phyloP scores from a whole-genome alignment of 768 basidiomycete species.

The Mrakia hoshinonis region DNA sequence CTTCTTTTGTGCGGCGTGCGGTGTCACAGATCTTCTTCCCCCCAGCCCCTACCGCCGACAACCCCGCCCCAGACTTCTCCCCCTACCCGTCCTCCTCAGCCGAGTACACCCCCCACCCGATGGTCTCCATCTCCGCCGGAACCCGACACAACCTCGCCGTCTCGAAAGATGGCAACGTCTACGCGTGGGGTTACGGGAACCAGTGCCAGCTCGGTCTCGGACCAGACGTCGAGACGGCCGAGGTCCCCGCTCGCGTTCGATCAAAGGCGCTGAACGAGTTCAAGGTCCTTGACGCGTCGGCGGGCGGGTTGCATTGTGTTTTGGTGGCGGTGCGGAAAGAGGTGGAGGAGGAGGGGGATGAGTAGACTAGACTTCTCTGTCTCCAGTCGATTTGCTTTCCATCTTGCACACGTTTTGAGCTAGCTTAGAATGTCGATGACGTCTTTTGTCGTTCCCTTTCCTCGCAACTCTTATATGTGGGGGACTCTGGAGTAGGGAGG shows the following conservation, averaged over 20 bases:
- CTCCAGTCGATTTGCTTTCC: no score
- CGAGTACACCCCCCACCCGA: conserved; percentile 36
- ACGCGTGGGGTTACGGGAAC: conserved; percentile 44
- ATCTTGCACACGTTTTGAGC: no score
- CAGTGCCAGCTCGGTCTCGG: conserved; percentile 44
- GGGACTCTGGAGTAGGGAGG: no score
- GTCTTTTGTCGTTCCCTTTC: no score
- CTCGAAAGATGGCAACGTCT: conserved; percentile 42
- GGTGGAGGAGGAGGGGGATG: no score
- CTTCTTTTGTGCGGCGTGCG: neutral
- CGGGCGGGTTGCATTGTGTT: conserved; percentile 26
- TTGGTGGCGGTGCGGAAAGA: conserved; percentile 7
- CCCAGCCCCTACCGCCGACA: conserved; percentile 40
- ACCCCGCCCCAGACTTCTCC: conserved; percentile 38
- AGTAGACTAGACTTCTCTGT: no score
- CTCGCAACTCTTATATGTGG: no score
- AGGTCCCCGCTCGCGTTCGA: conserved; percentile 39
- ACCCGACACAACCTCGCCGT: conserved; percentile 44
- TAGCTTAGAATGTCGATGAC: no score
- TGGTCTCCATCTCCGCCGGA: conserved; percentile 42
- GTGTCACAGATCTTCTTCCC: conserved; percentile 42
- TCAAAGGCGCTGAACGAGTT: conserved; percentile 35
- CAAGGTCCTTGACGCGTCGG: conserved; percentile 24
- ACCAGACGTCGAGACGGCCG: conserved; percentile 37
- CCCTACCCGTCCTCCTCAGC: conserved; percentile 35